phyloP scores from a whole-genome alignment of 805 yeast species.

The Pichia paraexigua region DNA sequence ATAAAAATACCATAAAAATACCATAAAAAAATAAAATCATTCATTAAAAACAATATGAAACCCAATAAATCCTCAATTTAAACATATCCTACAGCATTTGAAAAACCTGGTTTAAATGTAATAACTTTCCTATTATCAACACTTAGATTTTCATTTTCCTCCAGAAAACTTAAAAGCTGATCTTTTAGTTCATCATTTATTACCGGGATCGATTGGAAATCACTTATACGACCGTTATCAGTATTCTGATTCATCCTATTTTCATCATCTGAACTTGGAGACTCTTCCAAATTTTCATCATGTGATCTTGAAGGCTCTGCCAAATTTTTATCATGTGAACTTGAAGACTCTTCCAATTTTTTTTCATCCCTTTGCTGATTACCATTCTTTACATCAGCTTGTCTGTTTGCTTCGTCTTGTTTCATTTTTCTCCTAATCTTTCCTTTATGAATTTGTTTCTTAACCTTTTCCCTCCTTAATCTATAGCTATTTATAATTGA shows the following conservation, averaged over 20 bases:
- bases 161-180: conserved; percentile 16
- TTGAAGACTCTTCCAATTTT: not conserved
- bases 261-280: not conserved
- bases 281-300: not conserved
- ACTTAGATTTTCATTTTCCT: conserved; percentile 18
- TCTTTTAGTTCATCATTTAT: conserved; percentile 12
- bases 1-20: not conserved
- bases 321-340: too few relatives aligned
- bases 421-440: not conserved
- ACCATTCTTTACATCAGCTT: not conserved
- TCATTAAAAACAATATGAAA: too few relatives aligned
- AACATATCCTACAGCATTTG: conserved; percentile 19
- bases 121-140: conserved; percentile 18
- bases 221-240: not conserved
- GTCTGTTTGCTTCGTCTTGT: not conserved
- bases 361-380: not conserved
- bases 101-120: conserved; percentile 15
- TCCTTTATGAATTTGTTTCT: not conserved
- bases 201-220: not conserved
- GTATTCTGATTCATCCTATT: too few relatives aligned
- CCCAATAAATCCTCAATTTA: not conserved
- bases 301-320: not conserved
- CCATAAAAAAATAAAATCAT: not conserved
- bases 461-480: not conserved
- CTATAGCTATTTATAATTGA: conserved; percentile 8